These are phyloP conservation scores for Debaryomyces robertsiae DNA, from an alignment of 1,139 yeast genomes.

Conservation along the genomic window DNA sequence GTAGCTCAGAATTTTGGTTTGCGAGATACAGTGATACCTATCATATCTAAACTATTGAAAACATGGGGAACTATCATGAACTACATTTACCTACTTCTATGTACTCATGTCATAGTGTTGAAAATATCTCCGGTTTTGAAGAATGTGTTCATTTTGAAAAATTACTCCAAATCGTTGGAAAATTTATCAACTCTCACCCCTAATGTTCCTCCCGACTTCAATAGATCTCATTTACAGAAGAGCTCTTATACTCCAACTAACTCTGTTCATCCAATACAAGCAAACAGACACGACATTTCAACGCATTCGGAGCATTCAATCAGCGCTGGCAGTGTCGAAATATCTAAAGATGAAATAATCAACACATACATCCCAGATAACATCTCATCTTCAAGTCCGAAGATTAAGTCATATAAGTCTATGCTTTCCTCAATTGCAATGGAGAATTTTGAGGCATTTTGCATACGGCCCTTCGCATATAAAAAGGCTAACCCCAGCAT, in stretches of 20 bases:
- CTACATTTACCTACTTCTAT: slow-evolving; percentile 40
- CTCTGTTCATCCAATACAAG: slow-evolving; percentile 4
- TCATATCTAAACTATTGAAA: background rate
- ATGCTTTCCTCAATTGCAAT: slow-evolving; percentile 41
- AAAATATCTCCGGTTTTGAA: slow-evolving; percentile 35
- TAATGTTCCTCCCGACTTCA: slow-evolving; percentile 25
- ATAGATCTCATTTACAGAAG: slow-evolving; percentile 13
- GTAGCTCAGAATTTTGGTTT: slow-evolving; percentile 1
- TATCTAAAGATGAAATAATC: slow-evolving; percentile 15
- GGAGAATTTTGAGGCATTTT: slow-evolving; percentile 58
- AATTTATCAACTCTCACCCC: slow-evolving; percentile 32
- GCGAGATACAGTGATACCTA: background rate
- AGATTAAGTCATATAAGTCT: slow-evolving; percentile 6
- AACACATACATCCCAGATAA: slow-evolving; percentile 14
- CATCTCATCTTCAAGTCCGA: slow-evolving; percentile 10
- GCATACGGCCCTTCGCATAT: slow-evolving; percentile 43
- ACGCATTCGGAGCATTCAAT: slow-evolving; percentile 2
- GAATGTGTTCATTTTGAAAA: slow-evolving; percentile 30
- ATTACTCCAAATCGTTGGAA: slow-evolving; percentile 31
- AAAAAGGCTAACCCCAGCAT: slow-evolving; percentile 16
- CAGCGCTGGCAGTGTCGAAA: slow-evolving; percentile 1
- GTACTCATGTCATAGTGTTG: slow-evolving; percentile 45
- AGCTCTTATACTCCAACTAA: background rate
- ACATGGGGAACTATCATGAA: slow-evolving; percentile 24
- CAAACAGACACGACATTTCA: slow-evolving; percentile 15